Conservation (phyloP, 2,329 filamentous ascomycete species). For the Pyricularia sp. region DNA sequence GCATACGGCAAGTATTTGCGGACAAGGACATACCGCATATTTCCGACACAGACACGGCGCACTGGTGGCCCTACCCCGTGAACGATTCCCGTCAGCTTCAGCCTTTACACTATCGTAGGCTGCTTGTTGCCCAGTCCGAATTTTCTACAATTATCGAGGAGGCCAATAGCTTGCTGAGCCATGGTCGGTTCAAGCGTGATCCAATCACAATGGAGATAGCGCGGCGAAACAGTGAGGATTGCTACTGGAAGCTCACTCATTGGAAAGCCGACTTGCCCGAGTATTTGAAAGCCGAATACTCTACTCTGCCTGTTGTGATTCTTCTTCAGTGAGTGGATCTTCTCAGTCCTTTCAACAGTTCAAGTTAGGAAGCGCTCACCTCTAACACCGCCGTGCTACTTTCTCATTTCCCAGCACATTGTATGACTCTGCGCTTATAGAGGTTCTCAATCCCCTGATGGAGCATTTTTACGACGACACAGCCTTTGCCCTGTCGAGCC, state of each 20-base stretch:
- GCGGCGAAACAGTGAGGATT: background rate
- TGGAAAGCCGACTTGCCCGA: conserved; percentile 6
- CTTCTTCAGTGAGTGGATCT: conserved; percentile 3
- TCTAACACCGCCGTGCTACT: background rate
- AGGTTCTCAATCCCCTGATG: conserved; percentile 3
- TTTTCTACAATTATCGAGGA: conserved; percentile 1
- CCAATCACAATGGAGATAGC: background rate
- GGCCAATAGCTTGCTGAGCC: background rate
- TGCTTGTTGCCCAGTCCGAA: background rate
- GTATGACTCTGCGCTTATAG: conserved; percentile 3
- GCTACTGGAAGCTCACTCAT: background rate
- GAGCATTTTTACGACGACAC: background rate
- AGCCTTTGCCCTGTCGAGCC: background rate
- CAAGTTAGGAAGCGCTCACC: background rate
- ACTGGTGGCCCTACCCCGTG: conserved; percentile 6
- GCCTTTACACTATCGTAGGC: conserved; percentile 2
- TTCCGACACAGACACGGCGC: background rate
- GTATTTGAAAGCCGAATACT: background rate
- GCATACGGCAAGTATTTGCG: conserved; percentile 2
- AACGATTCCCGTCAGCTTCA: background rate
- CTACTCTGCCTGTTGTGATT: background rate
- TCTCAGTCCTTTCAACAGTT: background rate
- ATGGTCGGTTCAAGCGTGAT: background rate
- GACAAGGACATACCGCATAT: background rate
- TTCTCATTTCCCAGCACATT: conserved; percentile 1